Conservation (phyloP, 192 early-diverging fungal species). For the Mortierella claussenii region DNA sequence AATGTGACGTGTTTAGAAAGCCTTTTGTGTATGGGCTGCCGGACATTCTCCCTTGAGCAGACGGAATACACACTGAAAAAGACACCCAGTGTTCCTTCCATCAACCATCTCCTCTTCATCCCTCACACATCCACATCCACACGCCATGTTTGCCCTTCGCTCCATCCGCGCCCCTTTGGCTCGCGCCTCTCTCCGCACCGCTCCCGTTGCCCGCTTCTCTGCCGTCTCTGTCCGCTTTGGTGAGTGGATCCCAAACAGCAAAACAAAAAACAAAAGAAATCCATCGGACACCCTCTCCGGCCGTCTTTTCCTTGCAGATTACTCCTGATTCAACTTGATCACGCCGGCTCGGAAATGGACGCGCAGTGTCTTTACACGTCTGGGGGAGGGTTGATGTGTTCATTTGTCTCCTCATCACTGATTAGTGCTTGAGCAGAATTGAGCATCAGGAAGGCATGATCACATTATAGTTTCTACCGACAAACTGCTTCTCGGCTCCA, state of each 20-base stretch:
- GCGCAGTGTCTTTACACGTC: too few relatives aligned
- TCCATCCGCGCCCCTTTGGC: conserved; percentile 55
- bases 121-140: conserved; percentile 3
- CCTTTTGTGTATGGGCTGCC: neutral
- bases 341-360: neutral
- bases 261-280: too few relatives aligned
- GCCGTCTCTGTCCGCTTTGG: conserved; percentile 61
- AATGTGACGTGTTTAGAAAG: neutral
- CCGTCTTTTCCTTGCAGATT: too few relatives aligned
- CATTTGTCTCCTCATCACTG: too few relatives aligned
- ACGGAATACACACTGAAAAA: too few relatives aligned
- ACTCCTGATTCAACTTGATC: conserved; percentile 12
- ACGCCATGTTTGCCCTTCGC: conserved; percentile 62
- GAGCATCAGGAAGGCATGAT: too few relatives aligned
- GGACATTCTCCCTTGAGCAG: neutral
- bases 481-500: too few relatives aligned
- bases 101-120: conserved; percentile 4
- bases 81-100: conserved; percentile 8
- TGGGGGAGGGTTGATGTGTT: too few relatives aligned
- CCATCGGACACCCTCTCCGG: too few relatives aligned
- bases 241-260: conserved; percentile 54
- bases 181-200: conserved; percentile 48
- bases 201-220: conserved; percentile 59
- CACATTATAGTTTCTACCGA: too few relatives aligned
- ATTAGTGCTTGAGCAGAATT: too few relatives aligned